These are phyloP conservation scores for Vairimorpha necatrix DNA, from an alignment of 371 early-diverging fungal species.

Conservation along the genomic window DNA sequence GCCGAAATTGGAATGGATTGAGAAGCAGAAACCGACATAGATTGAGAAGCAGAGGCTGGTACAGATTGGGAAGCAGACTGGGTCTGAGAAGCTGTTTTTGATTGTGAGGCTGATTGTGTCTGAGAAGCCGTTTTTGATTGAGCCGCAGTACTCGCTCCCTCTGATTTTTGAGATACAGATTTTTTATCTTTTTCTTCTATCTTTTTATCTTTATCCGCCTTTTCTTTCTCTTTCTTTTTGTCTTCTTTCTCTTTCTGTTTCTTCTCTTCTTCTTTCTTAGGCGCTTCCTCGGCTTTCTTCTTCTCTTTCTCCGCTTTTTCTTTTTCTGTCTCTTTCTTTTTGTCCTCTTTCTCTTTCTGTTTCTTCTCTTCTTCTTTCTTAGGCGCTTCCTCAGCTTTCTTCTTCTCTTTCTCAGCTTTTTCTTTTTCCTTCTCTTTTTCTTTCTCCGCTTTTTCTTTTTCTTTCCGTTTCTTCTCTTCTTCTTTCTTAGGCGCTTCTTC, in stretches of 20 bases:
- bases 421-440: slow-evolving; percentile 19
- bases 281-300: no score
- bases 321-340: slow-evolving; percentile 9
- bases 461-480: background rate
- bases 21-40: background rate
- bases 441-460: slow-evolving; percentile 15
- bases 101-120: background rate
- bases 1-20: background rate
- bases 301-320: slow-evolving; percentile 7
- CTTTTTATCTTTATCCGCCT: slow-evolving; percentile 16
- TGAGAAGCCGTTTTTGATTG: no score
- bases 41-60: background rate
- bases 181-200: background rate
- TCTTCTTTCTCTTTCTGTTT: slow-evolving; percentile 21
- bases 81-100: background rate
- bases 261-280: slow-evolving; percentile 9
- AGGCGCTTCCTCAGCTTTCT: slow-evolving; percentile 8
- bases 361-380: slow-evolving; percentile 33
- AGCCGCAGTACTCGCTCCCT: background rate
- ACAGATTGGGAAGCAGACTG: background rate
- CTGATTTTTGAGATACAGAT: background rate
- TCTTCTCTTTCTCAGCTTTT: slow-evolving; percentile 19
- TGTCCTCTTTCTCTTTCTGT: background rate
- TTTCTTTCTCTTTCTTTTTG: slow-evolving; percentile 18
- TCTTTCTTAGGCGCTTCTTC: no score